Conservation (phyloP, 2,329 filamentous ascomycete species). For the Botrytis medusae region DNA sequence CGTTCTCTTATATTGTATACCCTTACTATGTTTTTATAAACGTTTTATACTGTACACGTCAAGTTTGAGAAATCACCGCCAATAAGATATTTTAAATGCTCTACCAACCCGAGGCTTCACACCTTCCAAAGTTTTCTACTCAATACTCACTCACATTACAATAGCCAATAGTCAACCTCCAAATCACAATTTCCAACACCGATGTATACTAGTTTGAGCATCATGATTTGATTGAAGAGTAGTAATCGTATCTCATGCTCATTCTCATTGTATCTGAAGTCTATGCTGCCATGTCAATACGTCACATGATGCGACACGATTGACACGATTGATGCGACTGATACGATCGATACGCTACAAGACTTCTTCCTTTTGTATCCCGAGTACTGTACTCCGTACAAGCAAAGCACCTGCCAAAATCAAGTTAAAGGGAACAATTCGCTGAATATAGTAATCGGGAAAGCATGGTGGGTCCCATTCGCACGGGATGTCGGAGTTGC, state of each 20-base stretch:
- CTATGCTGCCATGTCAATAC: not conserved
- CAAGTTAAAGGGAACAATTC: constrained; percentile 18
- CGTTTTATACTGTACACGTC: constrained; percentile 2
- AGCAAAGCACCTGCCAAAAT: constrained; percentile 12
- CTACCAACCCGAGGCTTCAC: not conserved
- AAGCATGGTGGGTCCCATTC: constrained; percentile 2
- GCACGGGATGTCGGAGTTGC: constrained; percentile 7
- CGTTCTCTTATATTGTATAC: constrained; percentile 21
- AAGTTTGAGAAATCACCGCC: not conserved
- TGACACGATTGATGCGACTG: not conserved
- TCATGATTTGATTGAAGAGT: not conserved
- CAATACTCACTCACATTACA: not conserved
- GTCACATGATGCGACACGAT: not conserved
- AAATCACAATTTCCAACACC: not conserved
- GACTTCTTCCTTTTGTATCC: not conserved
- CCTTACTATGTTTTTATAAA: constrained; percentile 21
- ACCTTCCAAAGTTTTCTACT: not conserved
- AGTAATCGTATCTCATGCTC: not conserved
- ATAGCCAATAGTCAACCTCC: not conserved
- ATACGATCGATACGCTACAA: not conserved
- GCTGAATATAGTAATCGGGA: constrained; percentile 17
- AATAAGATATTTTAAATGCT: constrained; percentile 15
- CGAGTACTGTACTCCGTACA: not conserved
- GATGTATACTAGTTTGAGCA: not conserved
- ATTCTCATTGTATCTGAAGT: not conserved